A percentile compares a stretch with the other conserved stretches of the same genome.
Conservation (phyloP, 2,329 filamentous ascomycete genomes). For the Cladosporium halotolerans region DNA sequence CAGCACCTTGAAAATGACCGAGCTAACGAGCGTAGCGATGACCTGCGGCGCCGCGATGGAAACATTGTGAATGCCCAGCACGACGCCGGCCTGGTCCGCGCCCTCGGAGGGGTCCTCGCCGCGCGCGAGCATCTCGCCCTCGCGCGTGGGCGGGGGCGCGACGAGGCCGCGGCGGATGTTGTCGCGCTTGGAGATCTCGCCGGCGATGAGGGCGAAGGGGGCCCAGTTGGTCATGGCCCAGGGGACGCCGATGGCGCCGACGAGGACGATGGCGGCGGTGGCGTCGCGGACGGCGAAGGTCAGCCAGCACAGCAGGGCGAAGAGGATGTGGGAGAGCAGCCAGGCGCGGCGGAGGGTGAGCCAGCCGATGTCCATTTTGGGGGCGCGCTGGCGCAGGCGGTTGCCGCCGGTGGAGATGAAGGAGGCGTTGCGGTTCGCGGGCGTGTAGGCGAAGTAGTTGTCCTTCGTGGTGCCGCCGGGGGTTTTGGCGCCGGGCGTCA, state of each 20-base stretch:
- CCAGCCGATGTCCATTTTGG: slow-evolving; percentile 62
- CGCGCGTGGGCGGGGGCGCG: slow-evolving; percentile 30
- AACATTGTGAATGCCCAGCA: slow-evolving; percentile 93
- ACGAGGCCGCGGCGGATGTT: slow-evolving; percentile 52
- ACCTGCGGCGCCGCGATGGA: slow-evolving; percentile 88
- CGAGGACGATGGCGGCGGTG: slow-evolving; percentile 65
- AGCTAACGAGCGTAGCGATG: slow-evolving; percentile 77
- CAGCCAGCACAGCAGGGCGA: slow-evolving; percentile 72
- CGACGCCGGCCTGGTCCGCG: slow-evolving; percentile 76
- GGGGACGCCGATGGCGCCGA: slow-evolving; percentile 77
- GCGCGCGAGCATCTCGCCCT: slow-evolving; percentile 33
- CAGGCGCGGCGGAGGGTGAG: slow-evolving; percentile 84
- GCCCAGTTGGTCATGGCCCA: slow-evolving; percentile 95
- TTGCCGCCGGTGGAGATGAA: slow-evolving; percentile 5
- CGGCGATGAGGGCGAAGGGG: slow-evolving; percentile 89
- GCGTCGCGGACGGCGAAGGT: slow-evolving; percentile 73
- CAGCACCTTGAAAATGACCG: slow-evolving; percentile 73
- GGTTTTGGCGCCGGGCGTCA: slow-evolving; percentile 19
- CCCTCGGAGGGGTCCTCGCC: slow-evolving; percentile 49
- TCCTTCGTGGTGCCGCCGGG: slow-evolving; percentile 13
- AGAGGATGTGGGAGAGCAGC: slow-evolving; percentile 79
- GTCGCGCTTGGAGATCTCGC: slow-evolving; percentile 81
- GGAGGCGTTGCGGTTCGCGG: slow-evolving; percentile 6
- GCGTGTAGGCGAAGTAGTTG: slow-evolving; percentile 22
- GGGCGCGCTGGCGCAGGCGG: slow-evolving; percentile 6